These are phyloP conservation scores for Crucibulum laeve DNA, from an alignment of 768 basidiomycete species.

Conservation along the genomic window DNA sequence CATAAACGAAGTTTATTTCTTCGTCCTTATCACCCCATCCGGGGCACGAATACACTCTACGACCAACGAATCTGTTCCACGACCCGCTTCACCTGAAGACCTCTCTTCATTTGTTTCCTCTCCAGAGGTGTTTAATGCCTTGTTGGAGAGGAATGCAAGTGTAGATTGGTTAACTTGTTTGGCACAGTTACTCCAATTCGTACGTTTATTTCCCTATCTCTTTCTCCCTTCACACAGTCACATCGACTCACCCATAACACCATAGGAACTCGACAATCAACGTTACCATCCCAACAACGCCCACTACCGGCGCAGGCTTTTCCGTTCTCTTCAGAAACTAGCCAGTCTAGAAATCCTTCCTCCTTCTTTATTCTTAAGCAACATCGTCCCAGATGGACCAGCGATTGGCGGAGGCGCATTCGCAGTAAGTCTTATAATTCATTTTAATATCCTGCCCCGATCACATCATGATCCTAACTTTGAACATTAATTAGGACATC, in stretches of 20 bases:
- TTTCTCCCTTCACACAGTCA: neutral
- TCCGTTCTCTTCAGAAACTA: conserved; percentile 12
- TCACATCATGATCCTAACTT: neutral
- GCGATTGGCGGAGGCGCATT: conserved; percentile 21
- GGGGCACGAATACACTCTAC: neutral
- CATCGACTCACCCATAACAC: neutral
- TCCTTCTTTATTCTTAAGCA: conserved; percentile 16
- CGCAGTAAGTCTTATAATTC: conserved; percentile 12
- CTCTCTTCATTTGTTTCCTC: neutral
- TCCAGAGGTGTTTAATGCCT: neutral
- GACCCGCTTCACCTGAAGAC: neutral
- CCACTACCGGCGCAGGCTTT: conserved; percentile 5
- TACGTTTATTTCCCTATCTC: neutral
- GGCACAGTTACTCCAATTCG: neutral
- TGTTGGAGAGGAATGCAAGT: neutral
- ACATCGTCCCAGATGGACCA: conserved; percentile 5
- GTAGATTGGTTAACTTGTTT: neutral
- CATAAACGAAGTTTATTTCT: neutral
- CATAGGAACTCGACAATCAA: neutral
- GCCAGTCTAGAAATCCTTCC: conserved; percentile 12
- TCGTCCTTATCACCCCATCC: conserved; percentile 2
- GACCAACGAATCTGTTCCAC: neutral
- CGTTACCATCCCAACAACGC: neutral
- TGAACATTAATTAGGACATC: conserved; percentile 13
- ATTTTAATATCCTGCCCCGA: neutral